phyloP scores from a whole-genome alignment of 2,329 filamentous ascomycete species.

The Aspergillaceae sp. region DNA sequence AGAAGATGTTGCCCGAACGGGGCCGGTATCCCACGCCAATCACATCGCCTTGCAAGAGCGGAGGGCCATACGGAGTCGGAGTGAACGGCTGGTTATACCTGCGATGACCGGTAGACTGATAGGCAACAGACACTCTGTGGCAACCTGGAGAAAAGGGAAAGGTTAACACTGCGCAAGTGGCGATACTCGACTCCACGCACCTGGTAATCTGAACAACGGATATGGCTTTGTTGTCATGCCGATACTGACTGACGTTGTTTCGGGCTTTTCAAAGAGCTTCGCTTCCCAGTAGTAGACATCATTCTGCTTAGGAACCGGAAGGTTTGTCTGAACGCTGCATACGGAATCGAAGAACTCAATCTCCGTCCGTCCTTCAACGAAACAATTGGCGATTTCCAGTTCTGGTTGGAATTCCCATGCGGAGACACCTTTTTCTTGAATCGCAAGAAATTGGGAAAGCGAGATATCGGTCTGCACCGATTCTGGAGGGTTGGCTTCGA shows the following conservation, averaged over 20 bases:
- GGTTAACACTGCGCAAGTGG: slow-evolving; percentile 5
- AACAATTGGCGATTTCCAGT: slow-evolving; percentile 96
- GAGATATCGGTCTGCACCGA: slow-evolving; percentile 95
- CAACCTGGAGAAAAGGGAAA: slow-evolving; percentile 50
- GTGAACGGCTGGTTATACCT: slow-evolving; percentile 89
- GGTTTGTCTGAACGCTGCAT: slow-evolving; percentile 92
- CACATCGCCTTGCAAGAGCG: slow-evolving; percentile 86
- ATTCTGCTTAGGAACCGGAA: slow-evolving; percentile 96
- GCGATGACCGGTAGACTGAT: slow-evolving; percentile 77
- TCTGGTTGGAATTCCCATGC: slow-evolving; percentile 99
- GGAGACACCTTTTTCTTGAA: slow-evolving; percentile 98
- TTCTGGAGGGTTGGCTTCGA: slow-evolving; percentile 88
- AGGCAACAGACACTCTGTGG: slow-evolving; percentile 88
- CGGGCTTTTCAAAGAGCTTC: slow-evolving; percentile 96
- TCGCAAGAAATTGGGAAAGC: slow-evolving; percentile 91
- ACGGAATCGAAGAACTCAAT: slow-evolving; percentile 99
- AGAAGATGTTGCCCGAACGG: slow-evolving; percentile 90
- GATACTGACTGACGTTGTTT: slow-evolving; percentile 75
- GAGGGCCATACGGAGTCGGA: slow-evolving; percentile 69
- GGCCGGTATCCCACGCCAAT: slow-evolving; percentile 92
- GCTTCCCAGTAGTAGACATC: slow-evolving; percentile 99
- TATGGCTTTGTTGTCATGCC: slow-evolving; percentile 97
- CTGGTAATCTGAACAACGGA: slow-evolving; percentile 84
- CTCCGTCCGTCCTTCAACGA: slow-evolving; percentile 90
- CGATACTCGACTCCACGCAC: slow-evolving; percentile 44